Conservation (phyloP, 495 filamentous ascomycete species). For the Geopyxis carbonaria region DNA sequence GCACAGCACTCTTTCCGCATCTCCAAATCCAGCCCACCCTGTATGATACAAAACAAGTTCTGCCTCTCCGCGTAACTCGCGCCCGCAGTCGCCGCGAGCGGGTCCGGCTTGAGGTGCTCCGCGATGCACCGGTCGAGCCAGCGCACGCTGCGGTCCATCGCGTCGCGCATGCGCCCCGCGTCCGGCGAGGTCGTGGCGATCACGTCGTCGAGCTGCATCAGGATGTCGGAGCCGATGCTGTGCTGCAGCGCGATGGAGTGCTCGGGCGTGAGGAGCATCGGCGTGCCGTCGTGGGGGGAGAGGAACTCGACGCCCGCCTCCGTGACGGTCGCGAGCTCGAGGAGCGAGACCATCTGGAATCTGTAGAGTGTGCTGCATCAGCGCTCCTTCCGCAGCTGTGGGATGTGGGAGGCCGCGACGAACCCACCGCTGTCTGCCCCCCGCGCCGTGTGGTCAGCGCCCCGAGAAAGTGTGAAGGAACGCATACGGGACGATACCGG, state of each 20-base stretch:
- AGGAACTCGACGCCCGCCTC: constrained; percentile 92
- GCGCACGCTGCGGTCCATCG: constrained; percentile 90
- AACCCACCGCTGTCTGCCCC: constrained; percentile 76
- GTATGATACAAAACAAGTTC: constrained; percentile 98
- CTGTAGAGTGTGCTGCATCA: constrained; percentile 30
- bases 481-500: constrained; percentile 27
- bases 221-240: constrained; percentile 93
- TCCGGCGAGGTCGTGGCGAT: constrained; percentile 90
- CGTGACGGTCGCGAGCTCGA: constrained; percentile 84
- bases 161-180: constrained; percentile 66
- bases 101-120: constrained; percentile 62
- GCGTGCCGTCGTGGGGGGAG: constrained; percentile 80
- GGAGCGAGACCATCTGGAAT: constrained; percentile 95
- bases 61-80: constrained; percentile 36
- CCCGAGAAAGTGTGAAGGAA: constrained; percentile 11
- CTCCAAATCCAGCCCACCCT: constrained; percentile 84
- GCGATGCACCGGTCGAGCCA: constrained; percentile 95
- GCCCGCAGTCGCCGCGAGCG: constrained; percentile 17
- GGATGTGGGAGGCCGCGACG: constrained; percentile 23
- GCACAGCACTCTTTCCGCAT: constrained; percentile 67
- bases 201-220: constrained; percentile 98
- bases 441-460: constrained; percentile 11
- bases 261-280: constrained; percentile 96
- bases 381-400: not conserved
- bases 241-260: constrained; percentile 95